Percentiles rank a stretch among this genome's conserved stretches.
phyloP scores from a whole-genome alignment of 257 asterid species.

The Ligustrum vulgare region DNA sequence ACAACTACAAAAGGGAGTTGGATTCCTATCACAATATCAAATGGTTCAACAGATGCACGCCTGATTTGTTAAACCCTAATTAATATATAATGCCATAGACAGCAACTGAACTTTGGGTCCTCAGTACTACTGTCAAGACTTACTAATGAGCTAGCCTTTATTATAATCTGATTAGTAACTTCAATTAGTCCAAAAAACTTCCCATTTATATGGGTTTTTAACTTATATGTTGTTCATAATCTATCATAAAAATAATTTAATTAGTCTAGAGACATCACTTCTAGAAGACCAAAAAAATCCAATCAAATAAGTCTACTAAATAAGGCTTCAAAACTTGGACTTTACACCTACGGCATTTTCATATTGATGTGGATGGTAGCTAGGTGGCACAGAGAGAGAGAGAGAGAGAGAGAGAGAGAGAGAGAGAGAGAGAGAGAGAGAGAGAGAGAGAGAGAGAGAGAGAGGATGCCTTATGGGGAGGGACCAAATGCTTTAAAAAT shows the following conservation, averaged over 20 bases:
- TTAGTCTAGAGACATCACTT: background rate
- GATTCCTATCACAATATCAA: slow-evolving; percentile 54
- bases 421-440: background rate
- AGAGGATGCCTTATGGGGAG: slow-evolving; percentile 22
- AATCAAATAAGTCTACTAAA: slow-evolving; percentile 9
- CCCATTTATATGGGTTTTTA: background rate
- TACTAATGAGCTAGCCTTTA: background rate
- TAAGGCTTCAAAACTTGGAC: slow-evolving; percentile 27
- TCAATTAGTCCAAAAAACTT: background rate
- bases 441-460: too few relatives aligned
- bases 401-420: background rate
- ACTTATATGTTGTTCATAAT: background rate
- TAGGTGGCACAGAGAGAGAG: background rate
- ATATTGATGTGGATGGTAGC: slow-evolving; percentile 15
- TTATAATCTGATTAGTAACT: background rate
- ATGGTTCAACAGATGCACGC: slow-evolving; percentile 52
- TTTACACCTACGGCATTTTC: slow-evolving; percentile 16
- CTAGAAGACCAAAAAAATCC: background rate
- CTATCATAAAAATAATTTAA: background rate
- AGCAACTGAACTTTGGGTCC: slow-evolving; percentile 12
- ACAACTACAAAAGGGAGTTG: slow-evolving; percentile 54
- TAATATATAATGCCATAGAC: slow-evolving; percentile 17
- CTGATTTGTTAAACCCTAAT: slow-evolving; percentile 15
- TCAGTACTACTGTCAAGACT: background rate
- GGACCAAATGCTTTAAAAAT: slow-evolving; percentile 29